Evolutionary conservation across 2,329 filamentous ascomycete species (phyloP), one percentile per base, ranked within the genome.

Genomic region (Salinomyces thailandicus): DNA sequence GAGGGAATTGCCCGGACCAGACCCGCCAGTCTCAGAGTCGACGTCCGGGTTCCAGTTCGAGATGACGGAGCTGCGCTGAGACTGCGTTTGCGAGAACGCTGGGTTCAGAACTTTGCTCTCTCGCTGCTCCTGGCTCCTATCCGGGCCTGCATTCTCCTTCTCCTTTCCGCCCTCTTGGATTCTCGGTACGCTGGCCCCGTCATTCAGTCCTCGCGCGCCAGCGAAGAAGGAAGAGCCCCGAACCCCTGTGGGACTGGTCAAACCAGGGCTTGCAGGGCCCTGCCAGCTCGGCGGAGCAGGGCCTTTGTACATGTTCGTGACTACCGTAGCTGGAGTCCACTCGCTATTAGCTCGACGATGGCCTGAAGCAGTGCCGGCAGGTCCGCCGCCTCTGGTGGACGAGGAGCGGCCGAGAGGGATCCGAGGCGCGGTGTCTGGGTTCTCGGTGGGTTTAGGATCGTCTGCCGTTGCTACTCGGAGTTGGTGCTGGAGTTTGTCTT

Each of bases 251-350:
- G 78, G 81, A 29, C 60, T 64, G 37, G 73, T 67, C 6, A 77
- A 72, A 3, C 75, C 72, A 15, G 81, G 57, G 37, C 52, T 46
- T 47, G 48, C 29, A 27, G 53, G 52, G 9, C 50, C 52, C 3
- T 44, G 38, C 13, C 73, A 26, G 5, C 27, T 14, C 11, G 9
- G 11, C 9, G 36, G 7, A 45, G 52, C 7, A 59, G 48, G 3
- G 11, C 81, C 81, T 53, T 79, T 80, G 64, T 93, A 93, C 82
- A 94, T 93, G 60, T 87, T 86, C 51, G 84, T 85, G 33, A 94
- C 80, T 18, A 93, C 74, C 41, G 72, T 76, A 5, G 83, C 81
- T 13, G 48, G 37, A 13, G 38, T 44, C 48, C 62, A 62, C 24
- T 69, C 67, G 4, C 63, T 66, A 22, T 58, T 62, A 11, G 63